Evolutionary conservation across 164 flowering plant genomes (phyloP), one percentile per base, ranked within the genome.

Genomic region (Stephania cephalantha): DNA sequence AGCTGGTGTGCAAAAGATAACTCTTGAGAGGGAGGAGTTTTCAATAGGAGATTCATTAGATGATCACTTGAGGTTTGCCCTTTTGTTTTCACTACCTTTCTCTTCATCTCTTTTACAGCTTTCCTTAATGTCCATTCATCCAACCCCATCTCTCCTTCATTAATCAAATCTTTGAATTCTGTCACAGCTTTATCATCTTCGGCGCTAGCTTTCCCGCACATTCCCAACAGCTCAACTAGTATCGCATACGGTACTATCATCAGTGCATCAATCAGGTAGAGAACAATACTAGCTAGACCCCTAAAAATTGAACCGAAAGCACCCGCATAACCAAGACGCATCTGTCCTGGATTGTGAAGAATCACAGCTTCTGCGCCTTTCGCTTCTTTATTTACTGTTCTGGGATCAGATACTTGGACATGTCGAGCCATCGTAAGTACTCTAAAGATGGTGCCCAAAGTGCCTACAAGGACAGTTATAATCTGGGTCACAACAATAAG

Each of bases 61-160:
- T 18, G 45, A 68, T 25, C 25, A 25, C 12, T 11, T 10, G 25
- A 10, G 9, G 0, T 0, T 0, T 31, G 1, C 44, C 30, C 48
- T 31, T 31, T n/a, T 11, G 6, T 74, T n/a, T 31, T 17, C 46
- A 18, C 18, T 3, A 74, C 68, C 71, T 29, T 48, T 67, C 64
- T 74, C 30, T 30, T 3, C 76, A 74, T 52, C 9, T 74, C 67
- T 6, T 74, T 15, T 52, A 52, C 29, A 52, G 52, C 65, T 12
- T 2, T 53, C 2, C 3, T 50, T 15, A 48, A 6, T 5, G 66
- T 9, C 76, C 71, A 67, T 9, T 61, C 22, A 18, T 61, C 66
- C 22, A 61, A 61, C 20, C 7, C 66, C 7, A 15, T 17, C 22
- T n/a, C 6, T 3, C 25, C 66, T 61, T 17, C 25, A 18, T 25